Conservation (phyloP, 257 asterid species). For the Scutellaria minor region DNA sequence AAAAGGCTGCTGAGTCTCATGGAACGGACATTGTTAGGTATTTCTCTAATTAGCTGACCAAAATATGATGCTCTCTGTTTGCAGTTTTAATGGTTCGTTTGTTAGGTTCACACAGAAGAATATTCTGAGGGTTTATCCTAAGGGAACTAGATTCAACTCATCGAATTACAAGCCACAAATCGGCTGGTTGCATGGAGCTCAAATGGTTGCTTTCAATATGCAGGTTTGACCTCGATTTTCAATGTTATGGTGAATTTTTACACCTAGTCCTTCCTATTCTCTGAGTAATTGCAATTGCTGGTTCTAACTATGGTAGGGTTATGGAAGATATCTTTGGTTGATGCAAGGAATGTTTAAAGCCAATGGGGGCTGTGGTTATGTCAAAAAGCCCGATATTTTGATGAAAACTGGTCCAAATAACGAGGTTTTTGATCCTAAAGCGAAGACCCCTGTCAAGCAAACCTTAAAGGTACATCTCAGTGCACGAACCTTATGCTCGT, state of each 20-base stretch:
- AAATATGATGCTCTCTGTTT: conserved; percentile 8
- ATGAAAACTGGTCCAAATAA: conserved; percentile 51
- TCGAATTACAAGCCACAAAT: conserved; percentile 83
- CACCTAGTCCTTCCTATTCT: neutral
- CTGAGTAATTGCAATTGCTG: neutral
- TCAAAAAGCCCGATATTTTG: conserved; percentile 77
- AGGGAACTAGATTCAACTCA: conserved; percentile 80
- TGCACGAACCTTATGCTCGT: neutral
- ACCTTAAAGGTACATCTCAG: conserved; percentile 57
- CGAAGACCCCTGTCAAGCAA: conserved; percentile 54
- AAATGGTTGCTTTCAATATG: conserved; percentile 94
- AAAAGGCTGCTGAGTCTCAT: conserved; percentile 54
- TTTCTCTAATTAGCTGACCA: conserved; percentile 23
- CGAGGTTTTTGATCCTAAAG: conserved; percentile 61
- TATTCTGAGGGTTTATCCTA: conserved; percentile 79
- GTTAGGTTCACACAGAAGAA: conserved; percentile 81
- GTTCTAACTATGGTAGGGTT: conserved; percentile 53
- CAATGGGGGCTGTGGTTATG: conserved; percentile 87
- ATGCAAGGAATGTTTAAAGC: conserved; percentile 88
- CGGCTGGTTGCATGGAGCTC: conserved; percentile 97
- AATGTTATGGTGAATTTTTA: neutral
- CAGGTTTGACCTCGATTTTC: conserved; percentile 52
- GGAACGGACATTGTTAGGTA: conserved; percentile 54
- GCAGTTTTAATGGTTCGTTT: conserved; percentile 28
- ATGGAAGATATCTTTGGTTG: conserved; percentile 83